Evolutionary conservation across 495 filamentous ascomycete species (phyloP).

Genomic region (Xylaria telfairii): DNA sequence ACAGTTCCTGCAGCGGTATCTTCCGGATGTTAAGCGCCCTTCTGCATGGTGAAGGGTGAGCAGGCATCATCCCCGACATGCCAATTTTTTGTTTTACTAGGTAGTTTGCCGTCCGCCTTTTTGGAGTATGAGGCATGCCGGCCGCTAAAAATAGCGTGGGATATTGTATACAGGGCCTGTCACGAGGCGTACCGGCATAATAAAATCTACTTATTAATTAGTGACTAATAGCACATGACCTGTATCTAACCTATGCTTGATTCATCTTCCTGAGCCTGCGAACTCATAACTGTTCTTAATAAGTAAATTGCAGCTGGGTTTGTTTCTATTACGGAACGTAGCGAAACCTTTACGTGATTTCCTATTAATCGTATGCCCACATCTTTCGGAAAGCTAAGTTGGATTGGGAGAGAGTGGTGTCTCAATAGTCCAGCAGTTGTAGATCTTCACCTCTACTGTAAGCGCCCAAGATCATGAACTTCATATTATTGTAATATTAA

Average conservation of each 20-base stretch:
- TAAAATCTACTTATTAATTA: background rate
- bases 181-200: background rate
- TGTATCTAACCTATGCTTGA: background rate
- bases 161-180: background rate
- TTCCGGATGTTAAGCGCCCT: background rate
- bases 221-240: background rate
- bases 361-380: background rate
- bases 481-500: background rate
- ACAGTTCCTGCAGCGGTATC: constrained; percentile 32
- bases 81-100: background rate
- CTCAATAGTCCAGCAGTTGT: background rate
- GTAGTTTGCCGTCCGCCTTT: background rate
- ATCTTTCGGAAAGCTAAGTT: background rate
- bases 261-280: background rate
- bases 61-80: background rate
- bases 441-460: background rate
- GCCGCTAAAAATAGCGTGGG: background rate
- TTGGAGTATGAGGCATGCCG: background rate
- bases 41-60: background rate
- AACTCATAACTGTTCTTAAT: background rate
- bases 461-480: background rate
- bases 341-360: background rate
- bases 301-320: background rate
- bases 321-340: background rate
- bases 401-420: background rate